These are phyloP conservation scores for Gremmenia infestans DNA, from an alignment of 2,329 filamentous ascomycete species.

Conservation along the genomic window DNA sequence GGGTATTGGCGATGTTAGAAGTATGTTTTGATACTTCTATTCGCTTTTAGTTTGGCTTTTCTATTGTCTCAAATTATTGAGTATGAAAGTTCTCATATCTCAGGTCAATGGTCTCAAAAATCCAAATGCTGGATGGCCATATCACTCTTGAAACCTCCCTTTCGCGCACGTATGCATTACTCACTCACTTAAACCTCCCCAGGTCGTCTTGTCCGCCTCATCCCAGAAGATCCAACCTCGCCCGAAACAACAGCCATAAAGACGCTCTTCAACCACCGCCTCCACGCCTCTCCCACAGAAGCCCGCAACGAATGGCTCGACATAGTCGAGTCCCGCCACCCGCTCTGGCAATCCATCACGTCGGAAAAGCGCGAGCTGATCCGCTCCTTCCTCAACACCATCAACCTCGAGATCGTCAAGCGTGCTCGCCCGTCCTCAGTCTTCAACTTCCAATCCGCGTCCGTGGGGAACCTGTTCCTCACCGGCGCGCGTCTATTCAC, in stretches of 20 bases:
- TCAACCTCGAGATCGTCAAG: constrained; percentile 76
- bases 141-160: not conserved
- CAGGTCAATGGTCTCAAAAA: too few species aligned
- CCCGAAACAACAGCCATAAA: constrained; percentile 71
- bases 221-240: constrained; percentile 58
- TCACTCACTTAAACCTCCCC: not conserved
- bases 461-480: constrained; percentile 74
- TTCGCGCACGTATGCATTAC: not conserved
- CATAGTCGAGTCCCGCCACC: constrained; percentile 77
- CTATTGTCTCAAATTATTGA: constrained; percentile 1
- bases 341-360: constrained; percentile 67
- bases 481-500: constrained; percentile 86
- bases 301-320: constrained; percentile 81
- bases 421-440: constrained; percentile 65
- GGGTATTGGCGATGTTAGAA: constrained; percentile 74
- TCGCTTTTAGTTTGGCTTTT: not conserved
- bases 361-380: constrained; percentile 72
- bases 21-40: constrained; percentile 39
- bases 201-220: constrained; percentile 87
- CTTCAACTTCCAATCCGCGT: constrained; percentile 73
- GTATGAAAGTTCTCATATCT: not conserved
- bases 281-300: constrained; percentile 54
- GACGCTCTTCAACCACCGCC: constrained; percentile 79
- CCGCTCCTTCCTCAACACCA: constrained; percentile 68
- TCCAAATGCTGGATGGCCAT: not conserved